Percentiles rank a stretch among this genome's conserved stretches.
Conservation (phyloP, 768 basidiomycete genomes). For the Boletus bicolor region DNA sequence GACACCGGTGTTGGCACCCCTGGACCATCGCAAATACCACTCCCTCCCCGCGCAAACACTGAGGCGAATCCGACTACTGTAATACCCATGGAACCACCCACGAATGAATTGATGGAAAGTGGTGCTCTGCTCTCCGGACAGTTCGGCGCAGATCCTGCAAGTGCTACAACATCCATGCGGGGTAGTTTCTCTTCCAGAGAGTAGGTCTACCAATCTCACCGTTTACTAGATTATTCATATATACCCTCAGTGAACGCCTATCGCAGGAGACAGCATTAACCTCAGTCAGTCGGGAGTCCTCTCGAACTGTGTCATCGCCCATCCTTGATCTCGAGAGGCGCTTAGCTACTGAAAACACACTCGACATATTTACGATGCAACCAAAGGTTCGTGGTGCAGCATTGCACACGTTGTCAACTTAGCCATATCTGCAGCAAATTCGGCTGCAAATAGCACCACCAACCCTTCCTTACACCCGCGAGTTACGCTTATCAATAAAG, state of each 20-base stretch:
- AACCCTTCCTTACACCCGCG: constrained; percentile 70
- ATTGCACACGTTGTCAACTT: neutral
- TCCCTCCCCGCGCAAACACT: neutral
- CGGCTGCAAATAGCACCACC: constrained; percentile 88
- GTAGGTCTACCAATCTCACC: constrained; percentile 37
- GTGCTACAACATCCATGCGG: constrained; percentile 49
- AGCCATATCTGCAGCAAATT: constrained; percentile 57
- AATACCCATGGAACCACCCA: neutral
- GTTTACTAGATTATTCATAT: constrained; percentile 7
- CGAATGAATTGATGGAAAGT: constrained; percentile 1
- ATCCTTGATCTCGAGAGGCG: constrained; percentile 78
- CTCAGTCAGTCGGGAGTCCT: constrained; percentile 50
- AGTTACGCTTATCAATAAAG: constrained; percentile 68
- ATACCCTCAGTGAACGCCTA: constrained; percentile 46
- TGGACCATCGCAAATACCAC: neutral
- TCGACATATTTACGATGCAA: constrained; percentile 96
- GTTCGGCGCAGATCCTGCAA: constrained; percentile 33
- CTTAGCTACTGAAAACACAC: constrained; percentile 69
- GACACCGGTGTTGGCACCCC: constrained; percentile 30
- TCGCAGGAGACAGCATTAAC: constrained; percentile 60
- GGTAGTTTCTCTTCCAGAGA: constrained; percentile 53
- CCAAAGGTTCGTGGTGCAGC: constrained; percentile 59
- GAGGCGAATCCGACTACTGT: neutral
- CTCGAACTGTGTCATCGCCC: constrained; percentile 51
- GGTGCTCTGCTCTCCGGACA: constrained; percentile 19